Evolutionary conservation across 441 rosid genomes (phyloP).

Genomic region (Erysimum cheiri): DNA sequence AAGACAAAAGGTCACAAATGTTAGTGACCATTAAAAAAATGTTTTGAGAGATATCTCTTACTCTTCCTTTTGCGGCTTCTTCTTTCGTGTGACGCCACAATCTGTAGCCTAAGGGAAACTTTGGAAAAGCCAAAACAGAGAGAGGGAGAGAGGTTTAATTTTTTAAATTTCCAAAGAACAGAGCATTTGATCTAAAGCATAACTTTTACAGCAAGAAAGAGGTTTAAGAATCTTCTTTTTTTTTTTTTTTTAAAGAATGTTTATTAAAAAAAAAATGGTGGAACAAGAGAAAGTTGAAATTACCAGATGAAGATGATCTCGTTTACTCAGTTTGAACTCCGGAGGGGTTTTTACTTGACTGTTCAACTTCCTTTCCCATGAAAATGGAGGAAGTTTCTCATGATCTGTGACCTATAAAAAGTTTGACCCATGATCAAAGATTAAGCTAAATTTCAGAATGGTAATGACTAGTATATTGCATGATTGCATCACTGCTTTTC

Average conservation of each 20-base stretch:
- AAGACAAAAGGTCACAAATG: slow-evolving; percentile 11
- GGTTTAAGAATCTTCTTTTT: not conserved
- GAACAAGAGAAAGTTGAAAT: slow-evolving; percentile 7
- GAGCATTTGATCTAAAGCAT: slow-evolving; percentile 25
- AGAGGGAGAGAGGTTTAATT: slow-evolving; percentile 15
- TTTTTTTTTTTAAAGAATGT: not conserved
- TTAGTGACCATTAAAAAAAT: not conserved
- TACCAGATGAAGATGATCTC: slow-evolving; percentile 72
- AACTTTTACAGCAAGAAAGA: slow-evolving; percentile 35
- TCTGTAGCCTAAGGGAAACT: slow-evolving; percentile 75
- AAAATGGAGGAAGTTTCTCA: slow-evolving; percentile 58
- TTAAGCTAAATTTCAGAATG: not conserved
- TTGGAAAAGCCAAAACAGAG: slow-evolving; percentile 35
- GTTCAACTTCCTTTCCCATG: slow-evolving; percentile 76
- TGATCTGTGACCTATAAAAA: slow-evolving; percentile 51
- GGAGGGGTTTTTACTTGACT: slow-evolving; percentile 52
- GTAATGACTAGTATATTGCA: not conserved
- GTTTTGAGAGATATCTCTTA: slow-evolving; percentile 38
- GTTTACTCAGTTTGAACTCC: slow-evolving; percentile 51
- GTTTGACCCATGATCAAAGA: slow-evolving; percentile 21
- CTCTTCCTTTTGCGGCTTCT: slow-evolving; percentile 80
- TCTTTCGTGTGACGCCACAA: slow-evolving; percentile 60
- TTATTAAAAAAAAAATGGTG: not conserved
- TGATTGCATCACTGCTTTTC: not conserved
- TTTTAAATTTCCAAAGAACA: slow-evolving; percentile 26